A percentile compares a stretch with the other conserved stretches of the same genome.
These are phyloP conservation scores for Phylloporus sp. DNA, from an alignment of 768 basidiomycete species.

Conservation along the genomic window DNA sequence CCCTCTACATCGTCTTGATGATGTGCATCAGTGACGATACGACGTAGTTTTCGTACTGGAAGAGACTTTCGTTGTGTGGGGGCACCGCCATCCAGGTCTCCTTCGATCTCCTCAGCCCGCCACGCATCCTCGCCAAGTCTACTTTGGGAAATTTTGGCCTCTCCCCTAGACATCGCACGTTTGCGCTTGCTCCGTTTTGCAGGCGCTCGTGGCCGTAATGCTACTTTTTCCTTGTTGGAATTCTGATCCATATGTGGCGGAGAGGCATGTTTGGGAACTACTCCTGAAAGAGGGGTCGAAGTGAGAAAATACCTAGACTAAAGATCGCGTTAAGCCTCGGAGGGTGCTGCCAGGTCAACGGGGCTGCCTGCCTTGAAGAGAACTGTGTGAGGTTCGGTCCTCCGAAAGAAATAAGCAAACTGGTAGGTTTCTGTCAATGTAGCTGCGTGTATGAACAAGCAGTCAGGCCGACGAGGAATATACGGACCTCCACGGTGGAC, in stretches of 20 bases:
- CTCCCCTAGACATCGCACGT: constrained; percentile 39
- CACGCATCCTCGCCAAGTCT: constrained; percentile 25
- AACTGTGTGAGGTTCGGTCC: constrained; percentile 75
- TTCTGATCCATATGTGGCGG: background rate
- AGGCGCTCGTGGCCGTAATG: constrained; percentile 12
- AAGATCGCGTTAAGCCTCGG: background rate
- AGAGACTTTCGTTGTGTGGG: constrained; percentile 15
- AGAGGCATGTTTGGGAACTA: constrained; percentile 14
- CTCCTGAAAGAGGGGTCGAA: constrained; percentile 22
- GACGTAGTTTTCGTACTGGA: constrained; percentile 32
- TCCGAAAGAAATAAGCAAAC: constrained; percentile 85
- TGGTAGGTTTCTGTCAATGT: constrained; percentile 70
- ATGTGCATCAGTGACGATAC: constrained; percentile 21
- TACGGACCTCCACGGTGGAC: constrained; percentile 75
- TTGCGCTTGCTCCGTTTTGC: constrained; percentile 20
- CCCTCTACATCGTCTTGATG: constrained; percentile 18
- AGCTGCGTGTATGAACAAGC: constrained; percentile 4
- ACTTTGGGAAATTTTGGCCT: constrained; percentile 25
- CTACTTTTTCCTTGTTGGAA: constrained; percentile 20
- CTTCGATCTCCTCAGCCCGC: constrained; percentile 17
- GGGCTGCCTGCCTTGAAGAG: constrained; percentile 63
- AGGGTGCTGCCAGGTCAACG: background rate
- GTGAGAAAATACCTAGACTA: constrained; percentile 42
- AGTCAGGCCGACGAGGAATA: background rate
- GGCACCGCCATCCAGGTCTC: constrained; percentile 12